Conservation (phyloP, 805 yeast species). For the Maudiozyma saulgeensis region DNA sequence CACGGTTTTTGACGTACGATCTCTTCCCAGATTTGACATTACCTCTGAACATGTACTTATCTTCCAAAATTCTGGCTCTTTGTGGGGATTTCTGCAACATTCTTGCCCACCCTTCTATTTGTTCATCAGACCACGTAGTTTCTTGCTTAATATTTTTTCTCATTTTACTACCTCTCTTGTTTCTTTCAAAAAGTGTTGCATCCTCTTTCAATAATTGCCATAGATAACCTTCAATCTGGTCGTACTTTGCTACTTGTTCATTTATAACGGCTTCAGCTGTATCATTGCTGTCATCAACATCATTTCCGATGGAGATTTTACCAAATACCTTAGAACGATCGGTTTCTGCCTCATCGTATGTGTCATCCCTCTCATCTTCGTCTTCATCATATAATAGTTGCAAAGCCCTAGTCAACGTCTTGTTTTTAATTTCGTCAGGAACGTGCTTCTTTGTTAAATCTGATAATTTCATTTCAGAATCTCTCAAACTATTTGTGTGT, state of each 20-base stretch:
- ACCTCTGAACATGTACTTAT: conserved; percentile 44
- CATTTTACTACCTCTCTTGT: conserved; percentile 39
- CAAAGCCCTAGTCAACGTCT: conserved; percentile 51
- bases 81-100: conserved; percentile 60
- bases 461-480: not conserved
- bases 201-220: conserved; percentile 49
- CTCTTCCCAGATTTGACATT: conserved; percentile 26
- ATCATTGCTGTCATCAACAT: conserved; percentile 8
- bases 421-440: conserved; percentile 44
- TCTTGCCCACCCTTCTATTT: conserved; percentile 87
- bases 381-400: conserved; percentile 59
- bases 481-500: conserved; percentile 1
- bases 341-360: conserved; percentile 45
- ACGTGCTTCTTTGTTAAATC: conserved; percentile 18
- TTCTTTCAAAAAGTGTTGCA: conserved; percentile 38
- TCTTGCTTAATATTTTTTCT: conserved; percentile 44
- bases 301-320: conserved; percentile 7
- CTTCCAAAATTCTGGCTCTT: conserved; percentile 53
- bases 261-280: conserved; percentile 9
- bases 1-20: conserved; percentile 23
- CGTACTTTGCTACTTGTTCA: conserved; percentile 25
- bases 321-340: conserved; percentile 13
- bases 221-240: conserved; percentile 42
- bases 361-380: conserved; percentile 82
- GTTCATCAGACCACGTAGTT: conserved; percentile 77